phyloP scores from a whole-genome alignment of 1,139 yeast genomes.

The Pichia sorboxylosa region DNA sequence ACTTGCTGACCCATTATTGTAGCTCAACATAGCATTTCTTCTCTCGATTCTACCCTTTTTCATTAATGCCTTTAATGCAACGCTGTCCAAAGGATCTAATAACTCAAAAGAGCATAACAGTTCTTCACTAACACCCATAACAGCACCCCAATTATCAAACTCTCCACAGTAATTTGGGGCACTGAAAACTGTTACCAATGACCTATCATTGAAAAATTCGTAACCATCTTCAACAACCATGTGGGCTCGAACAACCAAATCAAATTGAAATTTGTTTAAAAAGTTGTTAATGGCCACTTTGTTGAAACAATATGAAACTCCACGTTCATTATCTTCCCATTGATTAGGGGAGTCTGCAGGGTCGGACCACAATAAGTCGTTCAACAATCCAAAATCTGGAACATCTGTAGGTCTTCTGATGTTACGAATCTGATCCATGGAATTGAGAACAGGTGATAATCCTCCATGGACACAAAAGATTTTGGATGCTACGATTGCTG shows the following conservation, averaged over 20 bases:
- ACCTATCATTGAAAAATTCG: constrained; percentile 89
- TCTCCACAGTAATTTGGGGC: constrained; percentile 99
- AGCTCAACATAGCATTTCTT: constrained; percentile 36
- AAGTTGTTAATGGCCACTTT: constrained; percentile 89
- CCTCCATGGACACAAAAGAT: constrained; percentile 98
- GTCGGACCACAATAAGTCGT: constrained; percentile 91
- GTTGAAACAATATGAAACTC: constrained; percentile 92
- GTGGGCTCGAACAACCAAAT: constrained; percentile 91
- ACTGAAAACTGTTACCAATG: constrained; percentile 85
- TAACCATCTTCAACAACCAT: constrained; percentile 99
- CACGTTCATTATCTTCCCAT: constrained; percentile 98
- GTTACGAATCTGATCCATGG: constrained; percentile 83
- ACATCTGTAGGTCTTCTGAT: constrained; percentile 95
- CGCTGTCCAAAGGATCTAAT: constrained; percentile 85
- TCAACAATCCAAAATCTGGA: constrained; percentile 87
- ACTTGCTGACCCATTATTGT: too few species aligned
- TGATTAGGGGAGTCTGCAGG: constrained; percentile 63
- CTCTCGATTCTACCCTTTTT: constrained; percentile 76
- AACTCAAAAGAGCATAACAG: constrained; percentile 84
- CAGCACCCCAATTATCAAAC: constrained; percentile 98
- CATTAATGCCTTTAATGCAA: constrained; percentile 88
- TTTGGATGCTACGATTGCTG: constrained; percentile 92
- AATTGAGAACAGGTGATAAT: constrained; percentile 76
- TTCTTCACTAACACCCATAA: constrained; percentile 92
- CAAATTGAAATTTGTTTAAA: constrained; percentile 77